phyloP scores from a whole-genome alignment of 139 green algal species.

The Monoraphidium neglectum region DNA sequence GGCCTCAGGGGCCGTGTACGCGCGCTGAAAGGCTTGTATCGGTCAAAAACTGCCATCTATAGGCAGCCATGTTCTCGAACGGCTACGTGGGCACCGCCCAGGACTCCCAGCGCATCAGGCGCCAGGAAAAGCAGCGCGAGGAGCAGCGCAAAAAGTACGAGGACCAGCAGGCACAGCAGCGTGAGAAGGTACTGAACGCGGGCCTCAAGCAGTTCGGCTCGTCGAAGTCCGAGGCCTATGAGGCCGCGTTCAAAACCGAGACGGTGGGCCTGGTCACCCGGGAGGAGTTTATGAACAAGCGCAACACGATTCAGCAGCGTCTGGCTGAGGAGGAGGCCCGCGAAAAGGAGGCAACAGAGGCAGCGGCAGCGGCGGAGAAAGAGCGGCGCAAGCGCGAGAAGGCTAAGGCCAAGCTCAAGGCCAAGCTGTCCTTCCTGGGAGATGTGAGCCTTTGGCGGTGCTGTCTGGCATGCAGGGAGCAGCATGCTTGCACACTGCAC shows the following conservation, averaged over 20 bases:
- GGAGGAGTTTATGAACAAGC: slow-evolving; percentile 91
- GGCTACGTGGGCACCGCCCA: slow-evolving; percentile 81
- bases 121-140: slow-evolving; percentile 76
- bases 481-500: no score
- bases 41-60: no score
- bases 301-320: slow-evolving; percentile 70
- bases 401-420: slow-evolving; percentile 42
- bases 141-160: slow-evolving; percentile 75
- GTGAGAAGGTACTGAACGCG: slow-evolving; percentile 45
- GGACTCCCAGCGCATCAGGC: slow-evolving; percentile 70
- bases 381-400: slow-evolving; percentile 34
- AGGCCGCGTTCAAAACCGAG: slow-evolving; percentile 94
- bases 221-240: slow-evolving; percentile 70
- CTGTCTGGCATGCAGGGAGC: not conserved
- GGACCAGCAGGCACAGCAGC: slow-evolving; percentile 50
- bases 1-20: no score
- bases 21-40: no score
- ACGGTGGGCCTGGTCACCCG: slow-evolving; percentile 94
- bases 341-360: slow-evolving; percentile 42
- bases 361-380: slow-evolving; percentile 31
- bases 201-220: slow-evolving; percentile 77
- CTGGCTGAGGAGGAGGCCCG: slow-evolving; percentile 56
- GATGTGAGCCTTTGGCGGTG: slow-evolving; percentile 3
- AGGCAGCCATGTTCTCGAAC: slow-evolving; percentile 41
- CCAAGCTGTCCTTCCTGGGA: slow-evolving; percentile 82